Conservation (phyloP, 805 yeast genomes). For the Wickerhamiella siamensis region DNA sequence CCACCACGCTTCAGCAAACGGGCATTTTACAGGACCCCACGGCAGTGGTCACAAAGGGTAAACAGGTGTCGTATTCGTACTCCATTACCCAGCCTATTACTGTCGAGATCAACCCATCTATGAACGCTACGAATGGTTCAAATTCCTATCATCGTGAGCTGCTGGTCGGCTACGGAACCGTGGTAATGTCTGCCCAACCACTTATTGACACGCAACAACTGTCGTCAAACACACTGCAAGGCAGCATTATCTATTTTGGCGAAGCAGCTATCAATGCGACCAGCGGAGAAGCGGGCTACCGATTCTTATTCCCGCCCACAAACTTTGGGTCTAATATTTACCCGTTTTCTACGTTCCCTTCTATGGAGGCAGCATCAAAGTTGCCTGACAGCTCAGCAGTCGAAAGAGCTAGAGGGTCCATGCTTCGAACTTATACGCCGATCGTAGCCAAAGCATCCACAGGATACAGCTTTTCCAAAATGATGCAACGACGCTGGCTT, state of each 20-base stretch:
- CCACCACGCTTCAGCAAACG: background rate
- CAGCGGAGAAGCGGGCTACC: background rate
- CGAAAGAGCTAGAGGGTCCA: background rate
- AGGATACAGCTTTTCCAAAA: slow-evolving; percentile 12
- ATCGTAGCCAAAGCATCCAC: slow-evolving; percentile 12
- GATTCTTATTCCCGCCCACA: background rate
- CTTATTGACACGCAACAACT: background rate
- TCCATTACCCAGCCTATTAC: slow-evolving; percentile 3
- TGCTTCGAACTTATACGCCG: slow-evolving; percentile 8
- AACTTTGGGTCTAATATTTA: background rate
- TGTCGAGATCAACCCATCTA: background rate
- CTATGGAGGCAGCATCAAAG: slow-evolving; percentile 6
- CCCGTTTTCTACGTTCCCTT: slow-evolving; percentile 11
- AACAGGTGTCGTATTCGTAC: background rate
- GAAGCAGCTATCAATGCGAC: background rate
- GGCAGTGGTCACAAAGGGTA: background rate
- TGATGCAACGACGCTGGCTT: slow-evolving; percentile 11
- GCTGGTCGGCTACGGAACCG: slow-evolving; percentile 13
- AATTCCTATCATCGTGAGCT: background rate
- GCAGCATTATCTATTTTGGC: background rate
- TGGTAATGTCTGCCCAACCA: slow-evolving; percentile 2
- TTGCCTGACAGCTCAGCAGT: background rate
- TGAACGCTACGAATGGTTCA: background rate
- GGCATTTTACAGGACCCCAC: slow-evolving; percentile 1
- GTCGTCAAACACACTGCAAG: background rate